Evolutionary conservation across 208 protist genomes (phyloP), one percentile per base, ranked within the genome.

Genomic region (Crithidia brevicula): DNA sequence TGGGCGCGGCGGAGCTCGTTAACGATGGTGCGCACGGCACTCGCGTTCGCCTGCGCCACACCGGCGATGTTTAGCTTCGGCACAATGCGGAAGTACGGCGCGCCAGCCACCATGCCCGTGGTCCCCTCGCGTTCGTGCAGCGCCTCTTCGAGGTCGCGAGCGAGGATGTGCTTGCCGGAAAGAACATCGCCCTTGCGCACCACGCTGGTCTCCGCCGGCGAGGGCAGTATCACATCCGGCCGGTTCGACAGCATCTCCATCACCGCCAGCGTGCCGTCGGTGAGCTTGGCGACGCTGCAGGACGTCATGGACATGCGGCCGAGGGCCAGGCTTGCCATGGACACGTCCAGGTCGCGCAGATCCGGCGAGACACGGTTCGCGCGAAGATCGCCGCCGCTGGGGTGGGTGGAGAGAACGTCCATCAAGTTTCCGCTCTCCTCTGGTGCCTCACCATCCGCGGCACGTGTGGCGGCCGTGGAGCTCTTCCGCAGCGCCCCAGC

Each of bases 11-110:
- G 76, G 42, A 96, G 69, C 65, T 89, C 91, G 60, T 96, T 93
- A 33, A 94, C 64, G 72, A 93, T 88, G 45, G 91, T 91, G 53
- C 75, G 61, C 43, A 94, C 72, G 25, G 84, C 80, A 68, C 82
- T 91, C 3, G 83, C 68, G 54, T 89, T 88, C 20, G 88, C 83
- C 85, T 96, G 91, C 6, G 85, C 85, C 15, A 91, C 86, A 43
- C 91, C 91, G 13, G 78, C 91, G 25, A 96, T 82, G 75, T 92
- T 93, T 38, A 96, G 74, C 75, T 87, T 91, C 11, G 91, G 88
- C 40, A 96, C 85, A 49, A 96, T 88, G 62, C 91, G 85, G 65
- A 96, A 96, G 72, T 85, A 94, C 1, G 91, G 91, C 2, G 83
- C 91, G 1, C 86, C 86, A n/a, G 88, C 59, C 52, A 96, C 92